Evolutionary conservation across 2,329 filamentous ascomycete species (phyloP), one percentile per base, ranked within the genome.

Genomic region (Knoxdaviesia capensis): DNA sequence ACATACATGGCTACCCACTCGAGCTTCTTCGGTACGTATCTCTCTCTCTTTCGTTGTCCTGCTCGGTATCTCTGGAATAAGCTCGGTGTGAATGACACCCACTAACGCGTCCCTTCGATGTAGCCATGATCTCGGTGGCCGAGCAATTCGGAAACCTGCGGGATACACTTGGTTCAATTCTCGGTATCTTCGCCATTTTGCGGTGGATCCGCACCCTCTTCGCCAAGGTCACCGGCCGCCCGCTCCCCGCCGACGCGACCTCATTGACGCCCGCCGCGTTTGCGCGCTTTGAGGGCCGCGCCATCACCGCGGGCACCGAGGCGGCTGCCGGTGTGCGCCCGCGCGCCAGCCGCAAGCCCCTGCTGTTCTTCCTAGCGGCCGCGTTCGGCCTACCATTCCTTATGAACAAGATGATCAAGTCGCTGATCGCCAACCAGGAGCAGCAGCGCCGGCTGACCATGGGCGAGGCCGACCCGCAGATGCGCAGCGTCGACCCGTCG

Each of bases 1-100:
- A 96, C 90, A 7, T 98, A 94, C 54, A 98, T 98, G 92, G 90
- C 92, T 31, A 98, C 90, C 0, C 90, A 98, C 60, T 94, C 87
- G 5, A 94, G 85, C 42, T 98, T 98, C 61, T 98, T 96, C 54
- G 87, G 86, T 94, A 71, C 53, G 80, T 61, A 9, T 41, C n/a
- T 32, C 36, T 7, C 29, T 36, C 30, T 7, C 28, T 11, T 35
- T 32, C 9, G 11, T 6, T 8, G 20, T 50, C 29, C 10, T 11
- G 9, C 34, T 36, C 9, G 11, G 20, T 8, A 5, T 10, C 6
- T n/a, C 11, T 39, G 9, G 7, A 11, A 6, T 9, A 34, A 28
- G 48, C 50, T 47, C 11, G 48, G 32, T 30, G 9, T 36, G 36
- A 6, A 9, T 11, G 34, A 31, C 42, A 32, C 11, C 51, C 48